These are phyloP conservation scores for Sclerotinia minor DNA, from an alignment of 2,329 filamentous ascomycete genomes.

Conservation along the genomic window DNA sequence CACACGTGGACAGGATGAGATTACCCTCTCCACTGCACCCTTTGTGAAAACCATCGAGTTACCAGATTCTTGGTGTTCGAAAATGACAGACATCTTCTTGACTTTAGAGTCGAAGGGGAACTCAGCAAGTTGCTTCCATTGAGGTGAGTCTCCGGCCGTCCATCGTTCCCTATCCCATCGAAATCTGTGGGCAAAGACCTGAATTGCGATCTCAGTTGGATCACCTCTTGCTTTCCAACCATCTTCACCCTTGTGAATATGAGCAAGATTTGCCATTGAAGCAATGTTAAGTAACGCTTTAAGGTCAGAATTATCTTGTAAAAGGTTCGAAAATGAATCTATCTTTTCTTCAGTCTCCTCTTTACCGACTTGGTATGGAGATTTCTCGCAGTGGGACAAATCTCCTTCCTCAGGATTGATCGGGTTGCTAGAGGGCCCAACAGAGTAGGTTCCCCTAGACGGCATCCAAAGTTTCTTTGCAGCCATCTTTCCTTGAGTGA, in stretches of 20 bases:
- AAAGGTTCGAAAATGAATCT: slow-evolving; percentile 37
- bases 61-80: slow-evolving; percentile 46
- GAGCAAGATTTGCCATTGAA: slow-evolving; percentile 65
- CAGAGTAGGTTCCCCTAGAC: slow-evolving; percentile 51
- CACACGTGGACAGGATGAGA: slow-evolving; percentile 60
- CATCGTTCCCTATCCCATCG: slow-evolving; percentile 58
- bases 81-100: slow-evolving; percentile 76
- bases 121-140: slow-evolving; percentile 62
- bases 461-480: slow-evolving; percentile 57
- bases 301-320: slow-evolving; percentile 51
- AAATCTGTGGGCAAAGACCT: slow-evolving; percentile 71
- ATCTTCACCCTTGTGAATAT: slow-evolving; percentile 54
- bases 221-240: slow-evolving; percentile 66
- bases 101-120: slow-evolving; percentile 74
- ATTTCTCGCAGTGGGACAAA: slow-evolving; percentile 42
- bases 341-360: slow-evolving; percentile 1
- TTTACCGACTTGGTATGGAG: slow-evolving; percentile 33
- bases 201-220: slow-evolving; percentile 72
- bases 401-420: slow-evolving; percentile 52
- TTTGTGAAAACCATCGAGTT: slow-evolving; percentile 57
- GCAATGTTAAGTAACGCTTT: slow-evolving; percentile 61
- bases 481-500: slow-evolving; percentile 55
- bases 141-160: slow-evolving; percentile 50
- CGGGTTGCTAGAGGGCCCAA: slow-evolving; percentile 52
- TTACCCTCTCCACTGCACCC: slow-evolving; percentile 68